These are phyloP conservation scores for Coprinopsis marcescibilis DNA, from an alignment of 768 basidiomycete genomes.

Conservation along the genomic window DNA sequence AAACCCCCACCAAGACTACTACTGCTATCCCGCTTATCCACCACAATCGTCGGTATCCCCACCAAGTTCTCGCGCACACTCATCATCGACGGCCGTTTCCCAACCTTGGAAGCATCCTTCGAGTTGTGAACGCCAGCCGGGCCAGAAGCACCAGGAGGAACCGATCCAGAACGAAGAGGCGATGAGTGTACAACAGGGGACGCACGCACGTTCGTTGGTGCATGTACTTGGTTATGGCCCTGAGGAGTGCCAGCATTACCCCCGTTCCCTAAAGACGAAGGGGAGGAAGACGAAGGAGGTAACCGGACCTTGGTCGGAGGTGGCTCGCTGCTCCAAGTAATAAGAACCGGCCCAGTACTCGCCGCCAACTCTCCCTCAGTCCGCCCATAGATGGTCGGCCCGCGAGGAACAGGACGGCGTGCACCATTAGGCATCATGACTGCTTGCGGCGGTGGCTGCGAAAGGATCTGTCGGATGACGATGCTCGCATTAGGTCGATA, in stretches of 20 bases:
- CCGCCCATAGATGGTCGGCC: conserved; percentile 58
- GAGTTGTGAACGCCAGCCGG: not conserved
- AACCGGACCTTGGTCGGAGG: conserved; percentile 16
- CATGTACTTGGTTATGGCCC: no score
- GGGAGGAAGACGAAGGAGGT: not conserved
- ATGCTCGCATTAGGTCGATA: not conserved
- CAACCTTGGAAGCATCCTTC: not conserved
- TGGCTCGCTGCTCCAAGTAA: conserved; percentile 55
- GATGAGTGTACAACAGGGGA: not conserved
- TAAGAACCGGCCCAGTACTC: conserved; percentile 54
- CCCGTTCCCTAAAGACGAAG: not conserved
- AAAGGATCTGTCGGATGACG: not conserved
- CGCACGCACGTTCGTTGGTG: no score
- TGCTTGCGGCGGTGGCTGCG: conserved; percentile 5
- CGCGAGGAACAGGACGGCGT: conserved; percentile 13
- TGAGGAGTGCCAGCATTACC: no score
- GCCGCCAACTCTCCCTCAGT: conserved; percentile 44
- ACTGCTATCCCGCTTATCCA: not conserved
- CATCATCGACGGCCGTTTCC: not conserved
- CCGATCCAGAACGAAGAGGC: not conserved
- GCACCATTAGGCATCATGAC: not conserved
- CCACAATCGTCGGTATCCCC: conserved; percentile 1
- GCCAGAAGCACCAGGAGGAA: not conserved
- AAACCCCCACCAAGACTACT: conserved; percentile 8
- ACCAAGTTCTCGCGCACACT: conserved; percentile 2